phyloP scores from a whole-genome alignment of 179 eudicot genomes.

The Amaranthus tricolor region DNA sequence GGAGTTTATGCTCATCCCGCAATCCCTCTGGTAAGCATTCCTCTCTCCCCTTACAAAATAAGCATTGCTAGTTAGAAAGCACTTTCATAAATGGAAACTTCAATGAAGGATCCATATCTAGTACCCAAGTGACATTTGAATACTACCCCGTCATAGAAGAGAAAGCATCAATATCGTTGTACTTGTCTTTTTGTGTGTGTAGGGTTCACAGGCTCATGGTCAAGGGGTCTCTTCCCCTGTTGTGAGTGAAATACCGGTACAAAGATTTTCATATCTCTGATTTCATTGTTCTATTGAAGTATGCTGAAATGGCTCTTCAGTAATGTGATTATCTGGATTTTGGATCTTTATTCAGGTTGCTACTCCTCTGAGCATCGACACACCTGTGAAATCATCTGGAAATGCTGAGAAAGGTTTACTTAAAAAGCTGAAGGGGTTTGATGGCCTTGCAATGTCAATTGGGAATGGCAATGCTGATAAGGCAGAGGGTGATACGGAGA shows the following conservation, averaged over 20 bases:
- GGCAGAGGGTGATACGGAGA: slow-evolving; percentile 54
- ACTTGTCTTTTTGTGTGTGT: slow-evolving; percentile 15
- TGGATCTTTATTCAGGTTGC: slow-evolving; percentile 40
- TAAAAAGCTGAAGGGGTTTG: slow-evolving; percentile 76
- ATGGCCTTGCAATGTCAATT: slow-evolving; percentile 89
- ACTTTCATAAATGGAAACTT: background rate
- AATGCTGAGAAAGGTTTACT: slow-evolving; percentile 57
- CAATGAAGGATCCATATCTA: background rate
- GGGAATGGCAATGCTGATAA: slow-evolving; percentile 63
- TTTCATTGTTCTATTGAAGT: background rate
- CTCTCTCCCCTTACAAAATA: background rate
- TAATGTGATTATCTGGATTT: background rate
- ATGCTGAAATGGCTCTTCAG: slow-evolving; percentile 5
- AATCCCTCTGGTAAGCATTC: slow-evolving; percentile 60
- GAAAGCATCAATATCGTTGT: slow-evolving; percentile 9
- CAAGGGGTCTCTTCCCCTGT: slow-evolving; percentile 28
- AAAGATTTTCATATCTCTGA: slow-evolving; percentile 1
- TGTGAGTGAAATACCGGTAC: slow-evolving; percentile 28
- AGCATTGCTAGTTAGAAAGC: background rate
- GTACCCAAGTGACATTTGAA: background rate
- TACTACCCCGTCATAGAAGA: slow-evolving; percentile 1
- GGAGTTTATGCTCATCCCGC: slow-evolving; percentile 90
- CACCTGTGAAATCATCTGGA: slow-evolving; percentile 69
- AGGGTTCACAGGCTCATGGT: slow-evolving; percentile 33
- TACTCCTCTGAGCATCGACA: slow-evolving; percentile 59